Conservation (phyloP, 768 basidiomycete species). For the Boletus fagicola region DNA sequence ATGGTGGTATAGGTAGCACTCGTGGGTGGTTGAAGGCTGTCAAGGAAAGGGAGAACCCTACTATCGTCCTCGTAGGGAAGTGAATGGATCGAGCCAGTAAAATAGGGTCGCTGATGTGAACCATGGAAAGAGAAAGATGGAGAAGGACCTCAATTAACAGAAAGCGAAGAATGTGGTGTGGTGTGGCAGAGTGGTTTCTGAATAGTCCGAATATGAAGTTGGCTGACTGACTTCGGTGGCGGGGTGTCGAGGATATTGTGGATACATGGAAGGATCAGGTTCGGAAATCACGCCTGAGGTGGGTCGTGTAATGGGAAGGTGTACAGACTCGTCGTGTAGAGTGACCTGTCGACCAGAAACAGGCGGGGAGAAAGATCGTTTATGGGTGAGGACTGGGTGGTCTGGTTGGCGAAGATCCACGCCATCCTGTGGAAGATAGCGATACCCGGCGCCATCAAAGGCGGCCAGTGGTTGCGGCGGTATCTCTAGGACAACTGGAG, state of each 20-base stretch:
- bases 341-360: slow-evolving; percentile 9
- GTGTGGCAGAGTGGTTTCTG: slow-evolving; percentile 10
- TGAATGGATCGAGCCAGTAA: slow-evolving; percentile 21
- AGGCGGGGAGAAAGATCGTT: slow-evolving; percentile 32
- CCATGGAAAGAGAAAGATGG: slow-evolving; percentile 8
- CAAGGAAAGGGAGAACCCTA: slow-evolving; percentile 13
- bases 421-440: slow-evolving; percentile 29
- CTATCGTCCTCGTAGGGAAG: slow-evolving; percentile 13
- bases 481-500: slow-evolving; percentile 37
- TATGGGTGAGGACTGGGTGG: slow-evolving; percentile 22
- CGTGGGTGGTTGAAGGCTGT: slow-evolving; percentile 7
- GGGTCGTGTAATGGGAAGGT: slow-evolving; percentile 9
- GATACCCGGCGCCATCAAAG: slow-evolving; percentile 30
- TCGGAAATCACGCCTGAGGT: slow-evolving; percentile 8
- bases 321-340: slow-evolving; percentile 12
- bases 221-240: slow-evolving; percentile 10
- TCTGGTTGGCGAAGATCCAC: slow-evolving; percentile 17
- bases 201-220: slow-evolving; percentile 17
- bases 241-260: slow-evolving; percentile 16
- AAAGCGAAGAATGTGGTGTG: slow-evolving; percentile 13
- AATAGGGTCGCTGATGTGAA: slow-evolving; percentile 18
- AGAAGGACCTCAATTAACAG: slow-evolving; percentile 8
- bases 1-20: slow-evolving; percentile 8
- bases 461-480: slow-evolving; percentile 39
- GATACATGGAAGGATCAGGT: slow-evolving; percentile 12